phyloP scores from a whole-genome alignment of 148 eudicot species.

The Beta vulgaris region DNA sequence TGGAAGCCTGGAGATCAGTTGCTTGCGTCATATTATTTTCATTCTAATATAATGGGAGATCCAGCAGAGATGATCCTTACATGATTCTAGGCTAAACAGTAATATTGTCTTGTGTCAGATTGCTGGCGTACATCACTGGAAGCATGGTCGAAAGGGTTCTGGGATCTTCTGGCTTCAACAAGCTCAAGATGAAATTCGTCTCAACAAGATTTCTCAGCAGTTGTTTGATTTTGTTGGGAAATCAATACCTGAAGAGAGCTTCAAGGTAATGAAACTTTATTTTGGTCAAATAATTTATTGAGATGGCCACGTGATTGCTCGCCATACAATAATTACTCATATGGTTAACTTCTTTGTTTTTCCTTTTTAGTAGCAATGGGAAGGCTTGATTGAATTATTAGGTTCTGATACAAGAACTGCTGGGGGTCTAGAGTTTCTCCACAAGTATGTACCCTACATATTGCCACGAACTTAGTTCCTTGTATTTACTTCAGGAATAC shows the following conservation, averaged over 20 bases:
- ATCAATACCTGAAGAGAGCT: slow-evolving; percentile 78
- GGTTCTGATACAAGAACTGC: slow-evolving; percentile 83
- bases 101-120: slow-evolving; percentile 41
- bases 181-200: slow-evolving; percentile 89
- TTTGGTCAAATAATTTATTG: not conserved
- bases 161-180: slow-evolving; percentile 98
- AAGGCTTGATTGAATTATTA: slow-evolving; percentile 79
- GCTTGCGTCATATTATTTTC: not conserved
- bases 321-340: not conserved
- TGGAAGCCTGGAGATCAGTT: not conserved
- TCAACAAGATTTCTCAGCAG: slow-evolving; percentile 80
- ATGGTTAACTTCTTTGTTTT: slow-evolving; percentile 15
- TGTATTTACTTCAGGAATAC: not conserved
- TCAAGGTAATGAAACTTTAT: slow-evolving; percentile 55
- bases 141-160: slow-evolving; percentile 94
- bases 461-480: not conserved
- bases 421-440: slow-evolving; percentile 92
- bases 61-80: not conserved
- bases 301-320: not conserved
- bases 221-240: slow-evolving; percentile 93
- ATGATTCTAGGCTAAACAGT: not conserved
- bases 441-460: slow-evolving; percentile 49
- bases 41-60: not conserved
- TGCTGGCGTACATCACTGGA: slow-evolving; percentile 94
- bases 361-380: slow-evolving; percentile 99